phyloP scores from a whole-genome alignment of 2,329 filamentous ascomycete species.

The Laburnicola sp. region DNA sequence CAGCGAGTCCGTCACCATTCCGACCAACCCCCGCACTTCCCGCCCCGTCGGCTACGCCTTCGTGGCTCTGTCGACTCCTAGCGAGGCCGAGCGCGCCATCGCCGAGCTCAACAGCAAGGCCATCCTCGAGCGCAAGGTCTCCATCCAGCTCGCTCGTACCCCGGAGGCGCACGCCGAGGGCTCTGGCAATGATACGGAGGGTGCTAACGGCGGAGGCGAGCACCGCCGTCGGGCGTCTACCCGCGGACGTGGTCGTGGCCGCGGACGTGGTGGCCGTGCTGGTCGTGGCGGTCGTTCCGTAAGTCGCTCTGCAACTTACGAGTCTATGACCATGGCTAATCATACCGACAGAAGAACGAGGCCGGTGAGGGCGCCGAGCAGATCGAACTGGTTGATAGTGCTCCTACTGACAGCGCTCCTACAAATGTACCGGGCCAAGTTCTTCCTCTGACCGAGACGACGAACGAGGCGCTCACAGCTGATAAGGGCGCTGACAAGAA shows the following conservation, averaged over 20 bases:
- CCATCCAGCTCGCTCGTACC: constrained; percentile 97
- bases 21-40: constrained; percentile 98
- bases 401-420: constrained; percentile 45
- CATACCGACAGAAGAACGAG: constrained; percentile 45
- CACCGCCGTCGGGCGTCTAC: constrained; percentile 59
- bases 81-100: constrained; percentile 94
- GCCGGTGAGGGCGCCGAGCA: constrained; percentile 46
- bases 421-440: constrained; percentile 58
- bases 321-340: neutral
- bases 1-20: constrained; percentile 98
- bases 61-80: constrained; percentile 92
- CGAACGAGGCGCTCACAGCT: constrained; percentile 60
- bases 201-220: constrained; percentile 65
- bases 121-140: constrained; percentile 98
- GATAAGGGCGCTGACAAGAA: constrained; percentile 52
- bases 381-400: constrained; percentile 54
- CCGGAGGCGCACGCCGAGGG: constrained; percentile 82
- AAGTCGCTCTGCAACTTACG: constrained; percentile 50
- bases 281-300: constrained; percentile 67
- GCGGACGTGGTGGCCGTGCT: constrained; percentile 63
- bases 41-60: constrained; percentile 99
- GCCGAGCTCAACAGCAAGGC: constrained; percentile 94
- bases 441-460: constrained; percentile 55
- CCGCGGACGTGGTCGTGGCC: constrained; percentile 60
- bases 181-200: constrained; percentile 72